These are phyloP conservation scores for Rhodotorula kratochvilovae DNA, from an alignment of 768 basidiomycete species.

Conservation along the genomic window DNA sequence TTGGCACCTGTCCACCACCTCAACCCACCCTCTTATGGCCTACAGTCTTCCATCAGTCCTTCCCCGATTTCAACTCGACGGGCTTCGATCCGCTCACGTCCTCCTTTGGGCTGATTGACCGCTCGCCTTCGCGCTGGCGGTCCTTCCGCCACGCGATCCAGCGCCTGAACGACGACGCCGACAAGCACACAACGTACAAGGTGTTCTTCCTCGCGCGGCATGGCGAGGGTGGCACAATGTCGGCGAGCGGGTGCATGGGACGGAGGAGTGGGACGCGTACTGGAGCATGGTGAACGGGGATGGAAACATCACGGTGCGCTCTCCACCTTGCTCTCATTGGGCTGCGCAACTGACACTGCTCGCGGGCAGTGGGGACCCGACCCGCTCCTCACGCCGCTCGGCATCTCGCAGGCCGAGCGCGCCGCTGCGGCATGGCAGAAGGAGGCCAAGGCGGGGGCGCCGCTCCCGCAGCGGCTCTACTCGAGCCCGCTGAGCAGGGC, in stretches of 20 bases:
- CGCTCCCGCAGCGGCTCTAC: constrained; percentile 42
- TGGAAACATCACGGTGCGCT: constrained; percentile 40
- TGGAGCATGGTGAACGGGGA: constrained; percentile 42
- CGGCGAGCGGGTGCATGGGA: constrained; percentile 38
- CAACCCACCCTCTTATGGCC: no score
- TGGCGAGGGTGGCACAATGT: constrained; percentile 42
- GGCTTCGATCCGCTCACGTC: constrained; percentile 2
- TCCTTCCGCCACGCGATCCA: constrained; percentile 31
- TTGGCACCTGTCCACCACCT: no score
- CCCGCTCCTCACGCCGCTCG: constrained; percentile 39
- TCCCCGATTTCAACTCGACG: background rate
- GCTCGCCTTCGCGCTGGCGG: constrained; percentile 33
- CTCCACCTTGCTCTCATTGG: background rate
- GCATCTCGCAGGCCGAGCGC: constrained; percentile 36
- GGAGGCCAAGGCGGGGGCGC: constrained; percentile 18
- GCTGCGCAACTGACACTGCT: background rate
- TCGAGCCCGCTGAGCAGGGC: constrained; percentile 42
- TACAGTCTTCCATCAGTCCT: constrained; percentile 17
- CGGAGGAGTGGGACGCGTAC: constrained; percentile 41
- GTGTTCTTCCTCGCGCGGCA: constrained; percentile 43
- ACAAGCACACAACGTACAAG: constrained; percentile 42
- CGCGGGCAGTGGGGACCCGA: constrained; percentile 44
- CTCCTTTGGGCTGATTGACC: constrained; percentile 34
- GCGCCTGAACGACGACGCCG: constrained; percentile 36
- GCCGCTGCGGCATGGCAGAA: constrained; percentile 39